A percentile compares a stretch with the other conserved stretches of the same genome.
phyloP scores from a whole-genome alignment of 176 grass and related monocot genomes.

The Panicum miliaceum region DNA sequence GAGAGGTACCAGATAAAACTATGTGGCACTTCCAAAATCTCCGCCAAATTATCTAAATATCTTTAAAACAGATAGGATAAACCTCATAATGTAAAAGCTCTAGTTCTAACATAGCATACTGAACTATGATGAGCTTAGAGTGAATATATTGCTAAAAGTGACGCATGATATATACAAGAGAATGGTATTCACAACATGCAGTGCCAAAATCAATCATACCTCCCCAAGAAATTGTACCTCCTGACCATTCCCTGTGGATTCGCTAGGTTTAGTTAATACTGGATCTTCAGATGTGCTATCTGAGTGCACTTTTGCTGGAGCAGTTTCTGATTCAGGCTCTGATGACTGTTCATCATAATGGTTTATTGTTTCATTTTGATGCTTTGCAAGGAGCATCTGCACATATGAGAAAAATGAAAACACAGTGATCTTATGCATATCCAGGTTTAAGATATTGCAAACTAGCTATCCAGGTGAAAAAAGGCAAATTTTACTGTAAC shows the following conservation, averaged over 20 bases:
- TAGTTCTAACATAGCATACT: slow-evolving; percentile 39
- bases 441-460: slow-evolving; percentile 36
- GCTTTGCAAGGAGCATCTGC: slow-evolving; percentile 74
- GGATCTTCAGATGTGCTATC: slow-evolving; percentile 52
- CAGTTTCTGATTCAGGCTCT: slow-evolving; percentile 52
- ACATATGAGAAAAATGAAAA: slow-evolving; percentile 37
- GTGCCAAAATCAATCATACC: slow-evolving; percentile 55
- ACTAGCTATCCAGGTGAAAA: background rate
- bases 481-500: slow-evolving; percentile 8
- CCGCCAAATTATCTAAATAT: slow-evolving; percentile 17
- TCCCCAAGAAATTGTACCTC: slow-evolving; percentile 75
- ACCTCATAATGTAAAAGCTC: background rate
- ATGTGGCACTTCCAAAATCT: slow-evolving; percentile 4
- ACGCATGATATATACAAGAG: background rate
- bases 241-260: slow-evolving; percentile 59
- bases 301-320: slow-evolving; percentile 40
- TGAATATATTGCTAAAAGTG: slow-evolving; percentile 7
- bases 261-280: slow-evolving; percentile 52
- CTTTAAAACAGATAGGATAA: slow-evolving; percentile 10
- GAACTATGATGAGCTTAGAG: background rate
- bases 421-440: slow-evolving; percentile 18
- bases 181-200: background rate
- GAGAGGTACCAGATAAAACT: slow-evolving; percentile 5
- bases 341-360: slow-evolving; percentile 45
- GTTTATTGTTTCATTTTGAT: slow-evolving; percentile 60